Evolutionary conservation across 306 rosid species (phyloP).

Genomic region (Dalbergia cultrata): DNA sequence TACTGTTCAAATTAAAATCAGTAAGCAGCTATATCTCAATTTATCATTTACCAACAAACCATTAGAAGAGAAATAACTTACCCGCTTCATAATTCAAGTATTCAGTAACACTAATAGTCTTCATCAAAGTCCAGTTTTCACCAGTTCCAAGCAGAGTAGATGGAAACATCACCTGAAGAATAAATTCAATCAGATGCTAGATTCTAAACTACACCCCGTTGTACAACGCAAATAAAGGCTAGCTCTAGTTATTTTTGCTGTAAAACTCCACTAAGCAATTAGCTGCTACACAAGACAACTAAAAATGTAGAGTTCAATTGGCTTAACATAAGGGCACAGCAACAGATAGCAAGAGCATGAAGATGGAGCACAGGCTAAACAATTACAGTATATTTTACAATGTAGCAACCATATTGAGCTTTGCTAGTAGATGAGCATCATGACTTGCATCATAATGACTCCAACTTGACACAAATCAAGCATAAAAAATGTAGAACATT

Average conservation of each 20-base stretch:
- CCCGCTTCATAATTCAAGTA: slow-evolving; percentile 97
- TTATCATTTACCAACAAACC: slow-evolving; percentile 1
- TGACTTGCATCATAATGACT: background rate
- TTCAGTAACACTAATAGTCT: slow-evolving; percentile 97
- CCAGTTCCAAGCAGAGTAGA: slow-evolving; percentile 91
- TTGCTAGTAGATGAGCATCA: background rate
- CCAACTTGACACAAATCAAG: slow-evolving; percentile 3
- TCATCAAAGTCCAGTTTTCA: slow-evolving; percentile 95
- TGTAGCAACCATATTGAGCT: slow-evolving; percentile 12
- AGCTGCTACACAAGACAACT: background rate
- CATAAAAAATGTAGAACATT: background rate
- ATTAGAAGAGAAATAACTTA: slow-evolving; percentile 35
- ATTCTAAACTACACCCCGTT: slow-evolving; percentile 16
- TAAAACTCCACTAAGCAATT: slow-evolving; percentile 13
- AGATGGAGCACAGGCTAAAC: slow-evolving; percentile 12
- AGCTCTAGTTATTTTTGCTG: slow-evolving; percentile 17
- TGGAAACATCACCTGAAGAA: slow-evolving; percentile 94
- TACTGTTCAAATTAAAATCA: slow-evolving; percentile 35
- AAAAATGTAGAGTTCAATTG: background rate
- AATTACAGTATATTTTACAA: background rate
- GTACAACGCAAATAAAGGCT: slow-evolving; percentile 18
- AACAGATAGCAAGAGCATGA: background rate
- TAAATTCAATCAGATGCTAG: slow-evolving; percentile 20
- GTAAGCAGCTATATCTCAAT: slow-evolving; percentile 18
- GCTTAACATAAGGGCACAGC: background rate